Evolutionary conservation across 1,139 yeast species (phyloP).

Genomic region (Candida buenavistaensis): DNA sequence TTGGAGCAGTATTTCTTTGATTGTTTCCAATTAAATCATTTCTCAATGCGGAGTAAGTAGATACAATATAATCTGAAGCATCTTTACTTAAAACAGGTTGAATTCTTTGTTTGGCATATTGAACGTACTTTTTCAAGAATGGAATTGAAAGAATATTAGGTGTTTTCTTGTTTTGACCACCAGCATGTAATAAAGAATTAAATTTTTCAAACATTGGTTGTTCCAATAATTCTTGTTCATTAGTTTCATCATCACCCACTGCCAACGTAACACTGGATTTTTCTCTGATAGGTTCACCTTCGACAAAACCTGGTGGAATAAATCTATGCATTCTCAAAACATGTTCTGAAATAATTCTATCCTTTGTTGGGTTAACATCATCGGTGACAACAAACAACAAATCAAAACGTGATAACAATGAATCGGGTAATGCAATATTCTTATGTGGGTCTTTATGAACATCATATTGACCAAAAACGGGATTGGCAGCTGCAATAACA

Average conservation of each 20-base stretch:
- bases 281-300: slow-evolving; percentile 94
- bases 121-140: slow-evolving; percentile 87
- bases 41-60: slow-evolving; percentile 77
- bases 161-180: slow-evolving; percentile 54
- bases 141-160: slow-evolving; percentile 77
- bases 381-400: slow-evolving; percentile 93
- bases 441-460: slow-evolving; percentile 95
- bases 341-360: slow-evolving; percentile 89
- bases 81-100: slow-evolving; percentile 76
- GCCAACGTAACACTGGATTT: slow-evolving; percentile 67
- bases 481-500: slow-evolving; percentile 98
- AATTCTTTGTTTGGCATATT: slow-evolving; percentile 88
- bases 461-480: slow-evolving; percentile 96
- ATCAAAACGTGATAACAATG: slow-evolving; percentile 94
- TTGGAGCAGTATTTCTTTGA: slow-evolving; percentile 87
- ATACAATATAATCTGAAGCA: slow-evolving; percentile 82
- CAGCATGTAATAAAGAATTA: slow-evolving; percentile 81
- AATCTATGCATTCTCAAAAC: slow-evolving; percentile 92
- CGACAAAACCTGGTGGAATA: slow-evolving; percentile 83
- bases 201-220: slow-evolving; percentile 77
- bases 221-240: slow-evolving; percentile 48
- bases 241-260: slow-evolving; percentile 68
- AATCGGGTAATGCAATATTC: slow-evolving; percentile 95
- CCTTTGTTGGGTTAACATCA: slow-evolving; percentile 83
- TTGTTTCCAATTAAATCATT: slow-evolving; percentile 73